These are phyloP conservation scores for Gomphus sp. DNA, from an alignment of 1,284 basidiomycete genomes.

Conservation along the genomic window DNA sequence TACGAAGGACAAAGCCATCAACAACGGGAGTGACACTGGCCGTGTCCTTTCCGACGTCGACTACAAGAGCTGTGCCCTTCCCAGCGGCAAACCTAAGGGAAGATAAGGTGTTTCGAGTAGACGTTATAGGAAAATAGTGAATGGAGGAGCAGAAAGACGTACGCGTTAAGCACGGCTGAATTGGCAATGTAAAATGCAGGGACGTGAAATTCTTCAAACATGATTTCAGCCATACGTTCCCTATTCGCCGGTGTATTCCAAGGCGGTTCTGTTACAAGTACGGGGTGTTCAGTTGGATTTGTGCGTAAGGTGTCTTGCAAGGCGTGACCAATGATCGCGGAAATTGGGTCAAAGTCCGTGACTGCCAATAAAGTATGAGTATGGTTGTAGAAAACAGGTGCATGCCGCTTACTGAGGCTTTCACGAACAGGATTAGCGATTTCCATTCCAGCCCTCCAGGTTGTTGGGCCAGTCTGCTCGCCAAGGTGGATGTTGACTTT, in stretches of 20 bases:
- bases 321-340: conserved; percentile 68
- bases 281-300: conserved; percentile 75
- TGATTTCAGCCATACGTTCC: conserved; percentile 91
- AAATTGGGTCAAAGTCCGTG: conserved; percentile 68
- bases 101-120: background rate
- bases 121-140: background rate
- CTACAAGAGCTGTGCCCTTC: conserved; percentile 90
- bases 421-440: conserved; percentile 80
- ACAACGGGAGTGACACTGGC: conserved; percentile 92
- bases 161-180: conserved; percentile 92
- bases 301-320: conserved; percentile 69
- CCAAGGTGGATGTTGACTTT: conserved; percentile 75
- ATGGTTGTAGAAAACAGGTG: conserved; percentile 4
- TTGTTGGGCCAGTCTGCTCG: conserved; percentile 76
- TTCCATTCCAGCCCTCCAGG: conserved; percentile 88
- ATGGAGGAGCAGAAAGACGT: conserved; percentile 25
- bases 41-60: conserved; percentile 87
- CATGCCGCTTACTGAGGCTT: conserved; percentile 62
- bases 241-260: conserved; percentile 91
- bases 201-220: conserved; percentile 92
- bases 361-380: conserved; percentile 36
- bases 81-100: conserved; percentile 84
- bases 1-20: conserved; percentile 95
- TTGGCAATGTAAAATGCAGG: conserved; percentile 98
- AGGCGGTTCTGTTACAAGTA: conserved; percentile 91